Evolutionary conservation across 1,284 basidiomycete species (phyloP), one percentile per base, ranked within the genome.

Genomic region (Ganoderma leucocontextum): DNA sequence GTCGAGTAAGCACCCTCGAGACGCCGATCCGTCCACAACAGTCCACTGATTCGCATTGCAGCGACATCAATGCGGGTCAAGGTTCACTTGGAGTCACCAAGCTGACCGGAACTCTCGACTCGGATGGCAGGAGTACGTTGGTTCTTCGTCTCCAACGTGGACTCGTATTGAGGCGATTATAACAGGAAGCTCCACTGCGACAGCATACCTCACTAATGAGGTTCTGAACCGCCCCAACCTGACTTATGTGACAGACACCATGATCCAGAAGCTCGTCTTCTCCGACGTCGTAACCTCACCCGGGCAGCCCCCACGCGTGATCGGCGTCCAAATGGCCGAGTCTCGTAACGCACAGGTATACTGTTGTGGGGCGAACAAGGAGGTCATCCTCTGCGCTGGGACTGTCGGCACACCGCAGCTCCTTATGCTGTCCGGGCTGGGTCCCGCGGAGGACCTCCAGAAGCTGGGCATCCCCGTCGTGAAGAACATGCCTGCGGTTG

Each of bases 401-500:
- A 71, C 81, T 1, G 75, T 87, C 59, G 80, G 82, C 33, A 82
- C 83, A 7, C 85, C 86, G 17, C 82, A 83, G 39, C 74, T 87
- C 2, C 80, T 88, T 5, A 78, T 86, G 70, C 78, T 86, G 17
- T 86, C 84, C 13, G 86, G 86, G 13, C 80, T 87, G 62, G 86
- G 86, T 0, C 80, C 82, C 60, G 68, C 77, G 39, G 66, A 71
- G 9, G 77, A 83, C 2, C 74, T 88, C 4, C 61, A 74, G 49
- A 72, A 75, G 42, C 71, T 82, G 12, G 80, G 79, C n/a, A 82
- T 86, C 57, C 76, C 77, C 0, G 66, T 80, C 1, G 75, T 83
- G 15, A 76, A 80, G 22, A 75, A 83, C 64, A 74, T 83, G 13
- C 79, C 82, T 2, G 78, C 79, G 62, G 85, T 86, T 12, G 86